Percentiles rank a stretch among this genome's conserved stretches.
Conservation (phyloP, 345 rosid genomes). For the Mangifera indica region DNA sequence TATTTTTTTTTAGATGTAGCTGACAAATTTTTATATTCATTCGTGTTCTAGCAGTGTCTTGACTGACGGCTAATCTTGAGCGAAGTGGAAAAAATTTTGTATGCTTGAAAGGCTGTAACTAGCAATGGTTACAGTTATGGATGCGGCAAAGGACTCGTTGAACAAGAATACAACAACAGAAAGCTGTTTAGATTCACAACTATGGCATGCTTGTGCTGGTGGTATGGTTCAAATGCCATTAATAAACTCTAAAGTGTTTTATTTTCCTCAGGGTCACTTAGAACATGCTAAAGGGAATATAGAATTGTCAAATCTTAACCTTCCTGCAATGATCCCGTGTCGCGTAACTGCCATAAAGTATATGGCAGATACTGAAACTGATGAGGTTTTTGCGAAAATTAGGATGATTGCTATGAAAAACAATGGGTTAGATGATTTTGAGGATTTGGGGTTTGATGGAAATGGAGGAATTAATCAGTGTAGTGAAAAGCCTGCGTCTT, state of each 20-base stretch:
- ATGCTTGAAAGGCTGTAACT: neutral
- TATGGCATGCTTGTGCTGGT: constrained; percentile 99
- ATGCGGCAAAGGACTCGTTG: constrained; percentile 36
- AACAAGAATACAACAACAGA: constrained; percentile 37
- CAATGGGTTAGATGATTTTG: constrained; percentile 37
- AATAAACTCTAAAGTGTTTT: constrained; percentile 65
- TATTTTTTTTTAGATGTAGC: neutral
- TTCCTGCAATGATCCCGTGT: constrained; percentile 62
- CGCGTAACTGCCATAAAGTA: constrained; percentile 62
- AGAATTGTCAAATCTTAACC: constrained; percentile 43
- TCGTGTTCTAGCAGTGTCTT: constrained; percentile 20
- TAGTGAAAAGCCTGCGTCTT: constrained; percentile 70
- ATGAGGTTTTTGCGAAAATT: constrained; percentile 81
- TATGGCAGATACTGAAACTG: constrained; percentile 87
- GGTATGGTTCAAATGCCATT: constrained; percentile 94
- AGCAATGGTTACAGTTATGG: constrained; percentile 48
- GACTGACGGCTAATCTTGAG: neutral
- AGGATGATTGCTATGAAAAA: constrained; percentile 53
- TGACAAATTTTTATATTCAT: constrained; percentile 16
- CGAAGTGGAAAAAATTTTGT: constrained; percentile 7
- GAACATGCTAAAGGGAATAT: constrained; percentile 73
- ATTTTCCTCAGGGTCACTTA: constrained; percentile 96
- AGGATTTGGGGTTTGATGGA: constrained; percentile 35
- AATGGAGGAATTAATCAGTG: constrained; percentile 32
- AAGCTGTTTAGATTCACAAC: constrained; percentile 76